Conservation (phyloP, 225 moss, liverwort and hornwort genomes). For the Thuidium tamariscinum region DNA sequence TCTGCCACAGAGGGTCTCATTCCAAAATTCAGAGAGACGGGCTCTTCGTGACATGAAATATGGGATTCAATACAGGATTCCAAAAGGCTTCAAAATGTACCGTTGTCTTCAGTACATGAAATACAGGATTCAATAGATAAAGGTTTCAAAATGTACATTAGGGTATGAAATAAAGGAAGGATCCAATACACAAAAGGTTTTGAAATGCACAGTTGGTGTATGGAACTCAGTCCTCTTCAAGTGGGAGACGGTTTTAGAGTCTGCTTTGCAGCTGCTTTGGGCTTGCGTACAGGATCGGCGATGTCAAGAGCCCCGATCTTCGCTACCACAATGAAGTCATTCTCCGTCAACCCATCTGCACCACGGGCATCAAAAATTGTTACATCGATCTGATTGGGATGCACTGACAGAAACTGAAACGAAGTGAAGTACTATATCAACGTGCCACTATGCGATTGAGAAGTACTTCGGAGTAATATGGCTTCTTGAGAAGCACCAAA, state of each 20-base stretch:
- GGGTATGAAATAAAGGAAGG: background rate
- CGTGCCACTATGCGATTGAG: background rate
- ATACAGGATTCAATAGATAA: background rate
- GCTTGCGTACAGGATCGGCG: slow-evolving; percentile 49
- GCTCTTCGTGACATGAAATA: background rate
- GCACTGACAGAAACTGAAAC: background rate
- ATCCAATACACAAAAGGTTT: background rate
- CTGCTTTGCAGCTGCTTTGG: slow-evolving; percentile 27
- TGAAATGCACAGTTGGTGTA: background rate
- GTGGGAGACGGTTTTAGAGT: background rate
- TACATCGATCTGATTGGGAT: background rate
- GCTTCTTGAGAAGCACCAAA: too few relatives aligned
- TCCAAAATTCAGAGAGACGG: background rate
- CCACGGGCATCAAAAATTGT: background rate
- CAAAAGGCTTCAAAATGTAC: background rate
- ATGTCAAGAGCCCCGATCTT: slow-evolving; percentile 55
- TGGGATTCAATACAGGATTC: background rate
- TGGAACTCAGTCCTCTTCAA: background rate
- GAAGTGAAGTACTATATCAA: background rate
- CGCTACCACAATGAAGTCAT: slow-evolving; percentile 87
- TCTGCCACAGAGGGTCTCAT: background rate
- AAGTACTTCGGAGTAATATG: background rate
- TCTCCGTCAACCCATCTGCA: slow-evolving; percentile 77
- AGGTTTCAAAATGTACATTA: background rate
- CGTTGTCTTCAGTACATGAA: background rate